phyloP scores from a whole-genome alignment of 495 filamentous ascomycete genomes.

The Penicillium manginii region DNA sequence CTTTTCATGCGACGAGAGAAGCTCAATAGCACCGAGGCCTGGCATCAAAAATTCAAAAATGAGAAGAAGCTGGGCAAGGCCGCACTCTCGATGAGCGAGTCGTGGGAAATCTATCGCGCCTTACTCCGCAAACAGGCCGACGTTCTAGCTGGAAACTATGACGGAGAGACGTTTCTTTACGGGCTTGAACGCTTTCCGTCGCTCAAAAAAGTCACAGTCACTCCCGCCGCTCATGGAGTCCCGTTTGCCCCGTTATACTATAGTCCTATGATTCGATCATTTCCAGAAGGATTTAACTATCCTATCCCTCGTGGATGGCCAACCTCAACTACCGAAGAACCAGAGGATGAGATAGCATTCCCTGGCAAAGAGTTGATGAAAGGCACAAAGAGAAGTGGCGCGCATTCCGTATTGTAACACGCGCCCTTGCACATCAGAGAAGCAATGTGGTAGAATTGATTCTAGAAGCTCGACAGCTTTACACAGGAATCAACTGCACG shows the following conservation, averaged over 20 bases:
- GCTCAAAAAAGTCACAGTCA: slow-evolving; percentile 25
- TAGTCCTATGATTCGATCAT: slow-evolving; percentile 30
- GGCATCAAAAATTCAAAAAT: slow-evolving; percentile 5
- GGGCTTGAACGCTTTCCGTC: slow-evolving; percentile 24
- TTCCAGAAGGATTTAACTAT: slow-evolving; percentile 28
- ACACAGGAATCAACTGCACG: slow-evolving; percentile 19
- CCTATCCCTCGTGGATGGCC: slow-evolving; percentile 27
- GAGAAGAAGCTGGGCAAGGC: slow-evolving; percentile 9
- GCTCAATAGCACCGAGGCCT: slow-evolving; percentile 6
- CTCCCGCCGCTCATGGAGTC: slow-evolving; percentile 25
- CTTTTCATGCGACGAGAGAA: slow-evolving; percentile 2
- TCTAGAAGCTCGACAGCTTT: slow-evolving; percentile 15
- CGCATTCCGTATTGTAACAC: slow-evolving; percentile 13
- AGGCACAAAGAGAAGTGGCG: slow-evolving; percentile 16
- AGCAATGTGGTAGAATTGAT: slow-evolving; percentile 16
- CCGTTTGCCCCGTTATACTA: slow-evolving; percentile 26
- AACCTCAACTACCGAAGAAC: not conserved
- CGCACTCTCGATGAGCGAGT: slow-evolving; percentile 2
- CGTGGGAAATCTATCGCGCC: slow-evolving; percentile 9
- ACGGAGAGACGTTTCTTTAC: slow-evolving; percentile 19
- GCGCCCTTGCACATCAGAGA: slow-evolving; percentile 12
- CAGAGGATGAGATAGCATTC: slow-evolving; percentile 5
- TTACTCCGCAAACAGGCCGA: slow-evolving; percentile 14
- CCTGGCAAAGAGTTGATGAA: slow-evolving; percentile 11
- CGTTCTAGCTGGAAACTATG: slow-evolving; percentile 7